A percentile compares a stretch with the other conserved stretches of the same genome.
Conservation (phyloP, 768 basidiomycete genomes). For the Termitomyces sp. region DNA sequence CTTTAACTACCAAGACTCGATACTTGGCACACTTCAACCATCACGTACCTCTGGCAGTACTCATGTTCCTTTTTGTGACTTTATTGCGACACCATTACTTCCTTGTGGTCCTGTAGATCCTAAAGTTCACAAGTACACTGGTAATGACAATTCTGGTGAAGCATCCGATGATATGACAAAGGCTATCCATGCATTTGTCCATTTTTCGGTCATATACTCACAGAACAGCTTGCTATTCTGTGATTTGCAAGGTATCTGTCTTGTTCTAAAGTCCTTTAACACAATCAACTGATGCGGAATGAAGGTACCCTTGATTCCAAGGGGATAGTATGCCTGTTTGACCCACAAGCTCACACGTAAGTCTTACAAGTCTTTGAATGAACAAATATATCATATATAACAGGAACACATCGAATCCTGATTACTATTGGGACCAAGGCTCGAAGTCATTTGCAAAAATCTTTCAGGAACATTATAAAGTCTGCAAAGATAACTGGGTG, state of each 20-base stretch:
- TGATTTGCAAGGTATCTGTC: slow-evolving; percentile 21
- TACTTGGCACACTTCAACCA: neutral
- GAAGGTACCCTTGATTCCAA: neutral
- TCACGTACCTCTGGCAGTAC: slow-evolving; percentile 1
- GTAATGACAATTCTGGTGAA: slow-evolving; percentile 18
- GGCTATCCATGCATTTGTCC: slow-evolving; percentile 16
- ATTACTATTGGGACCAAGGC: neutral
- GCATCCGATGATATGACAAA: slow-evolving; percentile 16
- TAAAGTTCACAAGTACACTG: slow-evolving; percentile 22
- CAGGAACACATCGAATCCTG: neutral
- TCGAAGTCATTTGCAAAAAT: neutral
- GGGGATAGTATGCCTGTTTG: neutral
- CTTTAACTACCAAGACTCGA: slow-evolving; percentile 17
- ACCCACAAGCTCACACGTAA: slow-evolving; percentile 22
- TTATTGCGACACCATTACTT: slow-evolving; percentile 23
- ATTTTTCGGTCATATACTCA: slow-evolving; percentile 21
- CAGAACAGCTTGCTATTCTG: slow-evolving; percentile 17
- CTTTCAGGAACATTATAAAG: neutral
- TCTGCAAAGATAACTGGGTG: too few relatives aligned
- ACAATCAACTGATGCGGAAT: neutral
- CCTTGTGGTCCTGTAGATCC: slow-evolving; percentile 19
- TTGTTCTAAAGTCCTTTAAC: neutral
- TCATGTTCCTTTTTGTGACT: slow-evolving; percentile 12
- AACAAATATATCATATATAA: neutral
- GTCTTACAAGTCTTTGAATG: neutral